Evolutionary conservation across 2,329 filamentous ascomycete genomes (phyloP).

Genomic region (Alternaria sp.): DNA sequence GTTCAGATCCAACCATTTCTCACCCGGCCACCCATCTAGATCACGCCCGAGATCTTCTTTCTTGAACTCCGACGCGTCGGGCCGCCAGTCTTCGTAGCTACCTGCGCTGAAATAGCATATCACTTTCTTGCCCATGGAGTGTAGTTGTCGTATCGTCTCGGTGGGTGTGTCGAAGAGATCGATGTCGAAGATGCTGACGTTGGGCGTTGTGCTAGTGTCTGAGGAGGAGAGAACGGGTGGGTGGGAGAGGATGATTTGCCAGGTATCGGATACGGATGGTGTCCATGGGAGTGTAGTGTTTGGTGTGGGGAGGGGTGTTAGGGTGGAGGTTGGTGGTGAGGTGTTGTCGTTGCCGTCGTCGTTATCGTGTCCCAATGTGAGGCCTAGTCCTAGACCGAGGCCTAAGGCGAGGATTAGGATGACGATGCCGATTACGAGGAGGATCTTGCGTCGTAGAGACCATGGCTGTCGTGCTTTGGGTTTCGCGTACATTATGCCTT

Average conservation of each 20-base stretch:
- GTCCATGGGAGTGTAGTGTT: conserved; percentile 55
- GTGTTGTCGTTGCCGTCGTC: conserved; percentile 30
- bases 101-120: conserved; percentile 81
- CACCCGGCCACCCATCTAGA: conserved; percentile 69
- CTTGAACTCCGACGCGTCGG: conserved; percentile 64
- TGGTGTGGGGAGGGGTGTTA: conserved; percentile 30
- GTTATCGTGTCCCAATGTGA: conserved; percentile 47
- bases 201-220: conserved; percentile 50
- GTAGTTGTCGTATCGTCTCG: conserved; percentile 56
- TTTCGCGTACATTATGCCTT: conserved; percentile 16
- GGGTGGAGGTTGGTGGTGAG: conserved; percentile 27
- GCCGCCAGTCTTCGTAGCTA: conserved; percentile 68
- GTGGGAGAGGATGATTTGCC: conserved; percentile 67
- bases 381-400: conserved; percentile 64
- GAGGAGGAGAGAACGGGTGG: conserved; percentile 25
- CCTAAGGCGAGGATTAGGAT: conserved; percentile 59
- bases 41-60: conserved; percentile 63
- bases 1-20: conserved; percentile 69
- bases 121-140: conserved; percentile 63
- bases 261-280: conserved; percentile 60
- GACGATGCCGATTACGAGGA: conserved; percentile 45
- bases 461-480: conserved; percentile 14
- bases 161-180: conserved; percentile 62
- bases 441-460: conserved; percentile 33
- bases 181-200: conserved; percentile 68